Percentiles rank a stretch among this genome's conserved stretches.
Evolutionary conservation across 2,329 filamentous ascomycete species (phyloP).

Genomic region (Eutypa lata): DNA sequence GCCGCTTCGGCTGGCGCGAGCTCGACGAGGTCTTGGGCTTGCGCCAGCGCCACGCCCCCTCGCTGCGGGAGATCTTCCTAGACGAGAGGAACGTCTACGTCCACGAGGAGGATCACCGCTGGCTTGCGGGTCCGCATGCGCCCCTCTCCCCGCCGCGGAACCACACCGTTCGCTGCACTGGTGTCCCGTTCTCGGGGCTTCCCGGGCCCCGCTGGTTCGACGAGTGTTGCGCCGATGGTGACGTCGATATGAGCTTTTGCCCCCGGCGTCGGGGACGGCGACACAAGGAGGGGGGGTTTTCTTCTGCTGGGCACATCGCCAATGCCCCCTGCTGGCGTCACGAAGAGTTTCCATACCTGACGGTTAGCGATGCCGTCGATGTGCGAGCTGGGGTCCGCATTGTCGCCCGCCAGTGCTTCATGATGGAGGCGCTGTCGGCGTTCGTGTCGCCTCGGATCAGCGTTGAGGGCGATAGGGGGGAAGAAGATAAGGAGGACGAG

Average conservation of each 20-base stretch:
- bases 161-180: conserved; percentile 46
- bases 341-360: conserved; percentile 50
- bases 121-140: conserved; percentile 44
- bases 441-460: conserved; percentile 38
- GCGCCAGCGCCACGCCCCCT: conserved; percentile 49
- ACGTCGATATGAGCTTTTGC: conserved; percentile 41
- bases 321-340: conserved; percentile 55
- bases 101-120: conserved; percentile 53
- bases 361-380: conserved; percentile 44
- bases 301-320: too few relatives aligned
- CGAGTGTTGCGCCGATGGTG: conserved; percentile 41
- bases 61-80: conserved; percentile 47
- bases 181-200: conserved; percentile 47
- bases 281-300: conserved; percentile 14
- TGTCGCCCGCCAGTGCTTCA: conserved; percentile 44
- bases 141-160: conserved; percentile 36
- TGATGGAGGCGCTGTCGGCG: conserved; percentile 43
- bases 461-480: conserved; percentile 23
- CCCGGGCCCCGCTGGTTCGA: conserved; percentile 48
- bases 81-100: conserved; percentile 52
- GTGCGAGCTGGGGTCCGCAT: conserved; percentile 41
- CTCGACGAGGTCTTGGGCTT: conserved; percentile 49
- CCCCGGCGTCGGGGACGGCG: conserved; percentile 37
- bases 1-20: conserved; percentile 46
- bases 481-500: conserved; percentile 23